Evolutionary conservation across 169 alveolate species (phyloP), one percentile per base, ranked within the genome.

Genomic region (Plasmodium vivax): DNA sequence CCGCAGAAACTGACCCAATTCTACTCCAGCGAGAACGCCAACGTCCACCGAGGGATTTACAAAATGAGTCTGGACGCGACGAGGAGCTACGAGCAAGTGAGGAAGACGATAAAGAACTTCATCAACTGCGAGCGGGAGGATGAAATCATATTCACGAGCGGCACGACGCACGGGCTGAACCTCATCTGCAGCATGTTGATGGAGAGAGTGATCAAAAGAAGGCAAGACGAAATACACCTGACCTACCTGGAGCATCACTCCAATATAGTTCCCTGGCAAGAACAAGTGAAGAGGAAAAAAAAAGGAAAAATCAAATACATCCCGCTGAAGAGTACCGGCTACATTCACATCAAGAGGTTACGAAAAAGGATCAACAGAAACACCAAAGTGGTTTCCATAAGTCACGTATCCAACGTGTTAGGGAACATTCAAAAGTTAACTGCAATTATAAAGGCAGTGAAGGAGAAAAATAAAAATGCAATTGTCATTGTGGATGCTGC

Each of bases 211-310:
- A 79, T 87, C 27, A 58, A 77, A 79, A 85, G 72, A 32, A 72
- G 71, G 38, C 91, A 95, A 6, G 97, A 96, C 56, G 96, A 83
- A 74, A 93, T 96, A 27, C 68, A 95, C 36, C 45, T 96, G 68
- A 93, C 96, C 7, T 71, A 94, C 16, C 87, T 96, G 27, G 97
- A 96, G 62, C 97, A 96, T 32, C 90, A 95, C 74, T 95, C 97
- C 58, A 96, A 96, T 84, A 92, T 96, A 8, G 51, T 96, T 6
- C 97, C 97, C n/a, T 96, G 97, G 97, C 95, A 95, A 82, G 80
- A 93, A 87, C 71, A 73, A 45, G 74, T 90, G 23, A 45, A 79
- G 34, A 84, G 84, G n/a, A 51, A 51, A 38, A 84, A 84, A 83
- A 87, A 85, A 45, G 94, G 96, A 56, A 73, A 45, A 85, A 41